Base-by-base conservation (phyloP, 495 filamentous ascomycete genomes). In the Baudoinia panamericana region DNA sequence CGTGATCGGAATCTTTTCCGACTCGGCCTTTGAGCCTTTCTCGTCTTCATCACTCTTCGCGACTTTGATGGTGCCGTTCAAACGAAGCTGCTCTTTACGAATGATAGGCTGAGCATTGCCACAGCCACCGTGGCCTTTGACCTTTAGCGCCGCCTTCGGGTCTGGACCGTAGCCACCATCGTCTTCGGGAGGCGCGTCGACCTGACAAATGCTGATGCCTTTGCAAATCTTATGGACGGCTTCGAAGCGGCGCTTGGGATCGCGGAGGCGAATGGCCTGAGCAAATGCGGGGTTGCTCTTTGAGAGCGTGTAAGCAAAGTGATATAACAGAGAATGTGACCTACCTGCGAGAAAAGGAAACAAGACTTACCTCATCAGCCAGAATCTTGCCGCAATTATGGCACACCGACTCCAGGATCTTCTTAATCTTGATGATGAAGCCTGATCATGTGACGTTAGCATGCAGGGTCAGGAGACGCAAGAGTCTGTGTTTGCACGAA, bases 391-490 rank as follows among this genome's bases (percentile, higher is more conserved):
- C 84, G 68, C 90, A 99, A 63, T 90, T 93, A 64, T 90, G 87
- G 70, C 90, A 99, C 56, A 96, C 87, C 23, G 82, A 85, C 71
- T 99, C 90, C 50, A 99, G 69, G 43, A 99, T 68, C 68, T 94
- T 96, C 73, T 99, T 96, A 54, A 87, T 84, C 64, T 95, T 94
- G 49, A 80, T 86, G 62, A 99, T 76, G 63, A 94, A 97, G 48
- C 90, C 79, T 82, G 18, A 26, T 42, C 38, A 48, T 22, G 45
- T 50, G 36, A 34, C 21, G 18, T 41, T n/a, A 41, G 38, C 22
- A 50, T 9, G 43, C 11, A 28, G 19, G 7, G 26, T 31, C 42
- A 57, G 71, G 45, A 69, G 61, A 42, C 42, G 46, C 19, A 28
- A 18, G 23, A 23, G 12, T 1, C 31, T 23, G 11, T 18, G n/a